phyloP scores from a whole-genome alignment of 2,329 filamentous ascomycete species.

The Huntiella omanensis region DNA sequence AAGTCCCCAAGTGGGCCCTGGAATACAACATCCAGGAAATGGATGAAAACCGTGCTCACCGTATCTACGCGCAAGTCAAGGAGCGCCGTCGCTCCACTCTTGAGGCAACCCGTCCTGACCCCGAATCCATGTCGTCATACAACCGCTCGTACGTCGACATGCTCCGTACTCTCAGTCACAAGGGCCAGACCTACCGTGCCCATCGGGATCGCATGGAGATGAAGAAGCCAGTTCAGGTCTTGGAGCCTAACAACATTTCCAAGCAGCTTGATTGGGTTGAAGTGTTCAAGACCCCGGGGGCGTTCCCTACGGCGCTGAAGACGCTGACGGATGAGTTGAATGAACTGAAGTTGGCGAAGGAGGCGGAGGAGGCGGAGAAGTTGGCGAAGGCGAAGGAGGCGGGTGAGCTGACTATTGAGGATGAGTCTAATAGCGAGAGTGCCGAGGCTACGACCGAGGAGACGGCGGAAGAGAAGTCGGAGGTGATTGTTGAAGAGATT shows the following conservation, averaged over 20 bases:
- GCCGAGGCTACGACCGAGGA: background rate
- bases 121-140: slow-evolving; percentile 21
- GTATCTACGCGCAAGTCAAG: slow-evolving; percentile 37
- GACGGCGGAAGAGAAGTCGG: background rate
- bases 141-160: slow-evolving; percentile 26
- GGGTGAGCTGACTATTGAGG: background rate
- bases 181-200: slow-evolving; percentile 40
- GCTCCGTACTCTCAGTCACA: slow-evolving; percentile 26
- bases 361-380: background rate
- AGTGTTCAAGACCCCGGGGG: slow-evolving; percentile 16
- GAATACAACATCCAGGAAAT: slow-evolving; percentile 61
- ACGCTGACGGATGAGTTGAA: background rate
- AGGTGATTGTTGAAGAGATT: too few relatives aligned
- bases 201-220: slow-evolving; percentile 33
- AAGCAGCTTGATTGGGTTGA: slow-evolving; percentile 18
- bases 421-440: background rate
- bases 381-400: background rate
- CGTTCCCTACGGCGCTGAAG: background rate
- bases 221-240: slow-evolving; percentile 26
- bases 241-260: slow-evolving; percentile 20
- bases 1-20: slow-evolving; percentile 43
- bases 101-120: slow-evolving; percentile 11
- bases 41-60: slow-evolving; percentile 22
- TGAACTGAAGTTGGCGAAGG: background rate
- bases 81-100: slow-evolving; percentile 32